Evolutionary conservation across 768 basidiomycete genomes (phyloP), one percentile per base, ranked within the genome.

Genomic region (Udeniomyces megalosporus): DNA sequence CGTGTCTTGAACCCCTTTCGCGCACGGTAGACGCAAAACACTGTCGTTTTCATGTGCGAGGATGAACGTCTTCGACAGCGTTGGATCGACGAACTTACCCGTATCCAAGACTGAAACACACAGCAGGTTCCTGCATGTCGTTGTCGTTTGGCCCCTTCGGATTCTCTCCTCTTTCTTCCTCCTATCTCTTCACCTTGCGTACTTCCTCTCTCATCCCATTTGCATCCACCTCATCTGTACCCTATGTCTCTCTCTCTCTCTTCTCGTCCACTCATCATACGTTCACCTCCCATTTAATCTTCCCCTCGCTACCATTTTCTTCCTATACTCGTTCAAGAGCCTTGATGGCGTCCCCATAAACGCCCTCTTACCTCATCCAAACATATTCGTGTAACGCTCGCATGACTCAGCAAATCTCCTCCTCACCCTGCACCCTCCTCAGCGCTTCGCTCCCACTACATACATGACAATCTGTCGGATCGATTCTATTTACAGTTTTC

Each of bases 241-340:
- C 67, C 22, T 35, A 51, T 12, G 17, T 31, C 44, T 56, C 47
- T 26, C 71, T 79, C 60, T 76, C 75, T 75, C 78, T 80, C 70
- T 78, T 81, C 61, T 79, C 75, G 56, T 79, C 77, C 68, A 75
- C 6, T 10, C n/a, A 22, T 28, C 56, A 47, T 45, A 22, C 38
- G 12, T 42, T 29, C 24, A 26, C 24, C 2, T 5, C 56, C 77
- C 71, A 78, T 81, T 11, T 76, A 76, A 38, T 77, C 74, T 31
- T 14, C 73, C 73, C 12, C 67, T 72, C 7, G 70, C 76, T 28
- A 75, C 77, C 20, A 72, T 74, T 2, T 72, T 70, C 4, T 71
- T 69, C 38, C 69, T 70, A n/a, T n/a, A n/a, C n/a, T n/a, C n/a
- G n/a, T n/a, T n/a, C n/a, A n/a, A n/a, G n/a, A n/a, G n/a, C n/a